Evolutionary conservation across 768 basidiomycete genomes (phyloP).

Genomic region (Termitomyces sp.): DNA sequence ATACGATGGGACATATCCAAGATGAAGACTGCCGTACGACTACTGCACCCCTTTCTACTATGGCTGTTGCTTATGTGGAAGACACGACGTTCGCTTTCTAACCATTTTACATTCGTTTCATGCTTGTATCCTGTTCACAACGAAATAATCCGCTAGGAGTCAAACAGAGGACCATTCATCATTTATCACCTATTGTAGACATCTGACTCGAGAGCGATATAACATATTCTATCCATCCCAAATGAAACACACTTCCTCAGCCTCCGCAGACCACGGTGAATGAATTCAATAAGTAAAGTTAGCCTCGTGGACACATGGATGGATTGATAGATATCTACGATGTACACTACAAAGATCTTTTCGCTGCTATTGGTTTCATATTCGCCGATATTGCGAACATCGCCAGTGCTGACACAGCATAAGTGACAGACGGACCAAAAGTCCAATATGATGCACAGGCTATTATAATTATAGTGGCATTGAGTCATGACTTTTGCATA

Average conservation of each 20-base stretch:
- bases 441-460: conserved; percentile 90
- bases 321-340: conserved; percentile 15
- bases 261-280: not conserved
- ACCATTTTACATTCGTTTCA: conserved; percentile 6
- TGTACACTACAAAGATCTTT: conserved; percentile 29
- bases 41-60: not conserved
- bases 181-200: conserved; percentile 15
- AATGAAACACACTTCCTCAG: conserved; percentile 5
- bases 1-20: conserved; percentile 2
- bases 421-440: conserved; percentile 79
- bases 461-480: conserved; percentile 27
- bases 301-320: not conserved
- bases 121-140: not conserved
- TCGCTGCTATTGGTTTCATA: conserved; percentile 52
- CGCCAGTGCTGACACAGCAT: conserved; percentile 57
- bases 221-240: conserved; percentile 9
- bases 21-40: not conserved
- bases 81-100: conserved; percentile 7
- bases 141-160: not conserved
- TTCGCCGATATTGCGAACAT: conserved; percentile 58
- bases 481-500: conserved; percentile 20
- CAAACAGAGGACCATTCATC: conserved; percentile 7
- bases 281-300: not conserved
- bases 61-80: conserved; percentile 7
- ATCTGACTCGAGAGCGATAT: conserved; percentile 15